Base-by-base conservation (phyloP, 2,329 filamentous ascomycete genomes). In the Fusarium succisae region DNA sequence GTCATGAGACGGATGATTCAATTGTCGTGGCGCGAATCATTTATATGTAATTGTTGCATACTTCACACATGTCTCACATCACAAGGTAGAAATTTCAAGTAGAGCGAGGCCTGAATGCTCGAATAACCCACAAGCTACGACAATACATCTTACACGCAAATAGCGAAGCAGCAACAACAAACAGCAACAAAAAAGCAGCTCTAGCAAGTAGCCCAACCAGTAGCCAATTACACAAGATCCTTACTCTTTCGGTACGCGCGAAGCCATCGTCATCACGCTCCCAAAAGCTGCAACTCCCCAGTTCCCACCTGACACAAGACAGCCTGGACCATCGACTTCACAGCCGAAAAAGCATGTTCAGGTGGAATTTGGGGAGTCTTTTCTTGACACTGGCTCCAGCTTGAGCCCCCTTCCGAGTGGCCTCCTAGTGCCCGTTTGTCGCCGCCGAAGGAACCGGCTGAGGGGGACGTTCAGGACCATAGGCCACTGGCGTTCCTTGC, bases 401-500 rank as follows among this genome's bases (percentile, higher is more conserved):
- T 64, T 69, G 66, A 63, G 66, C 63, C 51, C 35, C 66, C 41
- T 53, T 67, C 62, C 64, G 66, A 74, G 75, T 65, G 73, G 74
- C 66, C 71, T 81, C 78, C 82, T 84, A 86, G 71, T 83, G 83
- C 74, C 86, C 86, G 73, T 87, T 87, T 70, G 83, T 83, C 17
- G 82, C 79, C 53, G 81, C 75, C 58, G 80, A 78, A 44, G 80
- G 77, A 53, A 76, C 74, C 45, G 79, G 77, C 65, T 81, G 81
- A 60, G 86, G 86, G 47, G 86, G 86, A 50, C 86, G 83, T 76
- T 88, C 86, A 22, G 86, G 86, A 17, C 86, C 86, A 69, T 84
- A 87, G 12, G 85, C 80, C 55, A 86, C 82, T 14, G 82, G 84
- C 45, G 81, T 79, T 50, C 70, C 78, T 55, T 80, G 80, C 53